A percentile compares a stretch with the other conserved stretches of the same genome.
Conservation (phyloP, 768 basidiomycete species). For the Mycena amicta region DNA sequence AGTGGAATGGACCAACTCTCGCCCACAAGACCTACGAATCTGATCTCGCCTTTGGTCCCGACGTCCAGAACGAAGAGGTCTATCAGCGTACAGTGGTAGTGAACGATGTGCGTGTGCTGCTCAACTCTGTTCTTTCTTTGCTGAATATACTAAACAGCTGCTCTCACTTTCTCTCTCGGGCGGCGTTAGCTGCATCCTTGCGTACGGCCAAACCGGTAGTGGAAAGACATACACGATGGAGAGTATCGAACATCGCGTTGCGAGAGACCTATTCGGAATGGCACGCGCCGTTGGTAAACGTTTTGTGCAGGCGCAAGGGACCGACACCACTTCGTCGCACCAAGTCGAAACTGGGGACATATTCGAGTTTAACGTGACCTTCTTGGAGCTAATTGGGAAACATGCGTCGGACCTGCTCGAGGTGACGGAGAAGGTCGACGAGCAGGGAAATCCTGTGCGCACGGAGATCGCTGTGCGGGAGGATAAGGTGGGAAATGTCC, state of each 20-base stretch:
- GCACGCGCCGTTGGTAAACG: conserved; percentile 25
- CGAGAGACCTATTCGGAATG: conserved; percentile 34
- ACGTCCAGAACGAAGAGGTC: conserved; percentile 35
- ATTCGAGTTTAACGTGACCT: conserved; percentile 36
- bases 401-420: conserved; percentile 33
- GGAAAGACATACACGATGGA: conserved; percentile 40
- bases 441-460: conserved; percentile 27
- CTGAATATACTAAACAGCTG: conserved; percentile 19
- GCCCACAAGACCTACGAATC: conserved; percentile 35
- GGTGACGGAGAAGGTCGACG: conserved; percentile 24
- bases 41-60: conserved; percentile 37
- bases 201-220: conserved; percentile 36
- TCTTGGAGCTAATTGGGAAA: conserved; percentile 37
- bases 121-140: not conserved
- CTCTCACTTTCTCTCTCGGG: conserved; percentile 32
- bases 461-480: conserved; percentile 33
- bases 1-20: conserved; percentile 39
- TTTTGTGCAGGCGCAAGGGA: conserved; percentile 21
- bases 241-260: conserved; percentile 34
- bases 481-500: conserved; percentile 34
- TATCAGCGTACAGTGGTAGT: conserved; percentile 35
- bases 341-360: conserved; percentile 20
- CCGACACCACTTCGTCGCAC: not conserved
- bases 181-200: conserved; percentile 35
- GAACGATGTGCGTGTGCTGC: conserved; percentile 28